phyloP scores from a whole-genome alignment of 169 alveolate genomes.

The Cryptosporidium bovis region DNA sequence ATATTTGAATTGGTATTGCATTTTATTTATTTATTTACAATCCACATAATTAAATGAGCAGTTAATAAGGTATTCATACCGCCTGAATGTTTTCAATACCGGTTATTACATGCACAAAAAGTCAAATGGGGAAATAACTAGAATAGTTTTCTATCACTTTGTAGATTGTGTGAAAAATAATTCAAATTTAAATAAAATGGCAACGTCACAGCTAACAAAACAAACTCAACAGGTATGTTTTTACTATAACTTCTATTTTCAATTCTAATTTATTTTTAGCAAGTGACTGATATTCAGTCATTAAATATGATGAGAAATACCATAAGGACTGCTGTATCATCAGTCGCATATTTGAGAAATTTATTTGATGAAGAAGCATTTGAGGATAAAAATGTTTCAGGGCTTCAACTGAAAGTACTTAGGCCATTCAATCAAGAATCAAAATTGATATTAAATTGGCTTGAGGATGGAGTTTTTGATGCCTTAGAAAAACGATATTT shows the following conservation, averaged over 20 bases:
- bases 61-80: conserved; percentile 23
- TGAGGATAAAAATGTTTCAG: conserved; percentile 80
- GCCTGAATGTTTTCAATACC: conserved; percentile 12
- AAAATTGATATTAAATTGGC: conserved; percentile 83
- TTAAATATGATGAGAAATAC: conserved; percentile 81
- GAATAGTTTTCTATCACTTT: not conserved
- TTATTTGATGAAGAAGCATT: conserved; percentile 81
- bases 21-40: not conserved
- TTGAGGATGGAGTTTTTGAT: conserved; percentile 87
- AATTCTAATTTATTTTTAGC: conserved; percentile 75
- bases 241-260: not conserved
- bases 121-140: conserved; percentile 45
- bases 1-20: not conserved
- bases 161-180: not conserved
- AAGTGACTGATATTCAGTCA: conserved; percentile 78
- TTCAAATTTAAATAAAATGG: conserved; percentile 36
- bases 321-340: conserved; percentile 79
- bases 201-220: conserved; percentile 43
- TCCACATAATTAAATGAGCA: conserved; percentile 17
- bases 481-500: conserved; percentile 84
- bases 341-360: conserved; percentile 80
- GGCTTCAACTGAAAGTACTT: conserved; percentile 77
- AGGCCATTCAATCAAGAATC: conserved; percentile 78
- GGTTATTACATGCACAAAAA: conserved; percentile 43
- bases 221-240: conserved; percentile 60